A percentile compares a stretch with the other conserved stretches of the same genome.
These are phyloP conservation scores for Solanum etuberosum DNA, from an alignment of 257 asterid genomes.

Conservation along the genomic window DNA sequence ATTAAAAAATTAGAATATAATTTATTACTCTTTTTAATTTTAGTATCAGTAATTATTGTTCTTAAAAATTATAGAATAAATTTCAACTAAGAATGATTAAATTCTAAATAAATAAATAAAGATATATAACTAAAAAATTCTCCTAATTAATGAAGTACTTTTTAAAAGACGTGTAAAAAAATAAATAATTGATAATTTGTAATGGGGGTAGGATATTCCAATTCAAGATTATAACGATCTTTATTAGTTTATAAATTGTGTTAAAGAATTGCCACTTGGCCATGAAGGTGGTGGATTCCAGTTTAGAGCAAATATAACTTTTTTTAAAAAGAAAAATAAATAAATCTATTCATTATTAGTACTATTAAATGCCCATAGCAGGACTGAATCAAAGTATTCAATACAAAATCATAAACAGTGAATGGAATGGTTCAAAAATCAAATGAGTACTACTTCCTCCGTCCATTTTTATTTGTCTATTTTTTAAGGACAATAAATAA, in stretches of 20 bases:
- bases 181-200: background rate
- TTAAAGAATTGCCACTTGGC: background rate
- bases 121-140: too few species aligned
- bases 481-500: too few species aligned
- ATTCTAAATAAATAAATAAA: too few species aligned
- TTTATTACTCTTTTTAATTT: too few species aligned
- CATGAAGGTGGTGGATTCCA: background rate
- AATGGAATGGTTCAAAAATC: background rate
- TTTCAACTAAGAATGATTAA: too few species aligned
- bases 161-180: background rate
- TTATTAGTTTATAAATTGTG: background rate
- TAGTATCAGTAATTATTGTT: too few species aligned
- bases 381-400: background rate
- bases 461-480: too few species aligned
- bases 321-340: background rate
- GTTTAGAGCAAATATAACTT: background rate
- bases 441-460: background rate
- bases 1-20: too few species aligned
- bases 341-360: background rate
- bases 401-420: background rate
- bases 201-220: background rate
- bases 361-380: background rate
- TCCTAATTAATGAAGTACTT: background rate
- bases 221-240: background rate
- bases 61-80: background rate